Base-by-base conservation (phyloP, 1,284 basidiomycete genomes). In the Heliocybe sulcata region DNA sequence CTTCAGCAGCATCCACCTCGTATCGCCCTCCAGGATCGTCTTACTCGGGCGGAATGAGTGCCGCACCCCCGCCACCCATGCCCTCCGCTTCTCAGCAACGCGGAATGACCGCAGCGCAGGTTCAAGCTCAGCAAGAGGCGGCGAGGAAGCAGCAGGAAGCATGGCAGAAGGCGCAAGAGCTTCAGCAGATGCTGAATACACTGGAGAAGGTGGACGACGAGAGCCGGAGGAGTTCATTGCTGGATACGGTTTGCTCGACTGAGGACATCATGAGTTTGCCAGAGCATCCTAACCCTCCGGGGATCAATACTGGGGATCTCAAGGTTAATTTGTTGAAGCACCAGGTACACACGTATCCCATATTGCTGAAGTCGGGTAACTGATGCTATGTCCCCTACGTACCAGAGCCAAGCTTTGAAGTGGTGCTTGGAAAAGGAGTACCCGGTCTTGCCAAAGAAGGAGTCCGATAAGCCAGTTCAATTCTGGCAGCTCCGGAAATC, bases 361-460 rank as follows among this genome's bases (percentile, higher is more conserved):
- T 31, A 52, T 19, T 38, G 4, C 22, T 38, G 10, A 53, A 25
- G 42, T 16, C 35, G 45, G 59, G 38, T 42, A 4, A 8, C 38
- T n/a, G n/a, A 49, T 53, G 48, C 20, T 51, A 35, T 38, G 11
- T 50, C 6, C n/a, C 12, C 10, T 12, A 19, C 29, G 14, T 11
- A 16, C 19, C 56, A 91, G 88, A 82, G 73, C 58, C 87, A 91
- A 79, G 86, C 80, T 0, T 67, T 89, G 45, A 77, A 85, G 63
- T 94, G 92, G 92, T 91, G 90, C 63, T 74, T 92, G 20, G 77
- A 82, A 11, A 81, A 76, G 20, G 92, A 94, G 67, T 81, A 90
- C 63, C 92, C 90, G 1, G 69, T 70, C 25, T 69, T 92, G 22
- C 91, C 92, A 0, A 77, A 72, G 58, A 77, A 72, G 31, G 81